Conservation (phyloP, 1,139 yeast genomes). For the Yamadazyma diddensiae region DNA sequence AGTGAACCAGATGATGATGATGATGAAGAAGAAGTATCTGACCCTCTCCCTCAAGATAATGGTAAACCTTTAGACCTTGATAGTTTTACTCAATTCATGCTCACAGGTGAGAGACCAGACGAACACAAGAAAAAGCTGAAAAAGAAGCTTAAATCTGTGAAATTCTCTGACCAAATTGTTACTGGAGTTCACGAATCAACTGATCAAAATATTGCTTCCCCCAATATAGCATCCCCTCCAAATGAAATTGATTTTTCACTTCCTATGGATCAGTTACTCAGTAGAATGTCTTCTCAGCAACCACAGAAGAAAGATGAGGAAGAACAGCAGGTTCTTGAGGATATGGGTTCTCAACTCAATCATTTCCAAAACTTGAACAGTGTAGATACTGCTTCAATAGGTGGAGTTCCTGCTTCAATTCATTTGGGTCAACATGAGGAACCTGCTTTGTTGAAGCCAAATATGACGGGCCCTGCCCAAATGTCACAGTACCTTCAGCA, state of each 20-base stretch:
- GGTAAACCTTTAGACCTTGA: conserved; percentile 54
- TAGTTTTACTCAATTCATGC: conserved; percentile 67
- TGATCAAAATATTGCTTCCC: conserved; percentile 13
- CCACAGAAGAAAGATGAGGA: conserved; percentile 41
- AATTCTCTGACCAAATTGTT: conserved; percentile 65
- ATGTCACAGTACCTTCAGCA: conserved; percentile 25
- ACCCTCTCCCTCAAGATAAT: conserved; percentile 2
- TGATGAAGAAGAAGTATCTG: conserved; percentile 9
- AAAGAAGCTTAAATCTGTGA: conserved; percentile 56
- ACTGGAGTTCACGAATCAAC: conserved; percentile 35
- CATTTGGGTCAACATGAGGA: conserved; percentile 43
- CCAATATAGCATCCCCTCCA: conserved; percentile 23
- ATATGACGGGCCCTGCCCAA: conserved; percentile 59
- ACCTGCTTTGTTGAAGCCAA: conserved; percentile 45
- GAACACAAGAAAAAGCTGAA: conserved; percentile 31
- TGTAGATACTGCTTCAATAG: conserved; percentile 63
- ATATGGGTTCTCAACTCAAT: conserved; percentile 64
- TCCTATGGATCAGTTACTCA: conserved; percentile 71
- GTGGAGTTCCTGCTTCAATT: conserved; percentile 52
- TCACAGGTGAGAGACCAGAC: conserved; percentile 68
- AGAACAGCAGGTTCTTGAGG: conserved; percentile 59
- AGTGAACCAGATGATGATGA: conserved; percentile 41
- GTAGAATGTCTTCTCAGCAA: conserved; percentile 30
- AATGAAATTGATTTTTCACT: conserved; percentile 52
- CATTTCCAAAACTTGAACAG: conserved; percentile 61